Evolutionary conservation across 1,139 yeast genomes (phyloP), one percentile per base, ranked within the genome.

Genomic region (Lodderomyces margitis): DNA sequence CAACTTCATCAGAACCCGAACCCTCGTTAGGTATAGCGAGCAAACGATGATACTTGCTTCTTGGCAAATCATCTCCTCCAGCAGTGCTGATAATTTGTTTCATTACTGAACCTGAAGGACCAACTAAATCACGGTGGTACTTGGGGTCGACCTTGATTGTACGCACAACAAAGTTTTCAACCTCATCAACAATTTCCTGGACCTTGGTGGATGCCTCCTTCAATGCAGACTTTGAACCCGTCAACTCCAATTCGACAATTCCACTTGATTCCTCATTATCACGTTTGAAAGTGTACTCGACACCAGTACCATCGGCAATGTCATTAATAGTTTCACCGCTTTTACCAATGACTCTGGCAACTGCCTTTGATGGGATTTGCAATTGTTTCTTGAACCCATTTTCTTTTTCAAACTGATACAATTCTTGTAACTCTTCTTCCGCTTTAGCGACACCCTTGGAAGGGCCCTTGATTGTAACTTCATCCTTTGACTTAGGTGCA

Each of bases 291-390:
- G 78, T 78, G 62, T 87, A 80, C 51, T 85, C 85, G 41, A 89
- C 81, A 47, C 92, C 95, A 42, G 84, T 75, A 38, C 82, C 87
- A 50, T 83, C 94, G 52, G 88, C 80, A 46, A 94, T 82, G 57
- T 86, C 89, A 48, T 83, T 87, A 55, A 94, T 86, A 45, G 76
- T 79, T 51, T 86, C 94, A 61, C 98, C 98, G 46, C 76, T 73
- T 57, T 85, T 87, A 57, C 98, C 98, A 59, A 94, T 89, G 44
- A 94, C 83, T 59, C 91, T 76, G 14, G 97, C 75, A 48, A 91
- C 75, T 17, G 91, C 84, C 51, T 75, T 79, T 35, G 74, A 63
- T 36, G 97, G 95, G 42, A 94, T 83, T 39, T 68, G 63, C 40
- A 92, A 58, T 16, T 69, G 65, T 53, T 80, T 75, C 46, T 78